phyloP scores from a whole-genome alignment of 352 stramenopile species.

The Elongisporangium senticosum region DNA sequence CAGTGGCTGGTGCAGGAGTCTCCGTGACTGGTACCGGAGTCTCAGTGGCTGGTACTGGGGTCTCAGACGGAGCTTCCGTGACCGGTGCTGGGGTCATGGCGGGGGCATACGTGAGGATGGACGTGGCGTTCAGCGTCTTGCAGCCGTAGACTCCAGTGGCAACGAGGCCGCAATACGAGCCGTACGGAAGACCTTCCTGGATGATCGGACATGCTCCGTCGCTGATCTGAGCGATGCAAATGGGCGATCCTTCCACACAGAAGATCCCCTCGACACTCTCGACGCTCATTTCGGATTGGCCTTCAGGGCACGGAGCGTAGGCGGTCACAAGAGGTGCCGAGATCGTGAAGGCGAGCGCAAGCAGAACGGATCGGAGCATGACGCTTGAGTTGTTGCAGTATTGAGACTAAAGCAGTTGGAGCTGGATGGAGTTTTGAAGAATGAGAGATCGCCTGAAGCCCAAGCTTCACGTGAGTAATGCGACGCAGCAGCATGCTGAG shows the following conservation, averaged over 20 bases:
- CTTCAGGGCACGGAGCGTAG: constrained; percentile 5
- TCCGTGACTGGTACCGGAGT: no score
- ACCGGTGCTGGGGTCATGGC: background rate
- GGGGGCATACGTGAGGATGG: constrained; percentile 5
- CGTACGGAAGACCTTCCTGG: constrained; percentile 10
- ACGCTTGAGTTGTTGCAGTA: background rate
- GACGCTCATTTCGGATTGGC: constrained; percentile 16
- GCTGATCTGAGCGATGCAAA: constrained; percentile 22
- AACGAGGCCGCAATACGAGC: constrained; percentile 18
- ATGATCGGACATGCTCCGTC: constrained; percentile 18
- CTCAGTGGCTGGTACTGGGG: background rate
- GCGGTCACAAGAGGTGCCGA: background rate
- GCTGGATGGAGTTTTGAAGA: background rate
- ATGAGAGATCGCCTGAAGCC: background rate
- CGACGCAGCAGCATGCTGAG: background rate
- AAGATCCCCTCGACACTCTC: constrained; percentile 17
- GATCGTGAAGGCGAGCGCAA: background rate
- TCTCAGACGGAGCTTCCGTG: background rate
- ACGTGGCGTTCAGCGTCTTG: constrained; percentile 17
- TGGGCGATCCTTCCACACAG: constrained; percentile 6
- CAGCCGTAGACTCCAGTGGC: constrained; percentile 29
- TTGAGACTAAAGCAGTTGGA: background rate
- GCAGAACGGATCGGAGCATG: background rate
- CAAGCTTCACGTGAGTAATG: background rate
- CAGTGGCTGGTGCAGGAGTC: background rate